Evolutionary conservation across 306 rosid species (phyloP).

Genomic region (Gynostemma pentaphyllum): DNA sequence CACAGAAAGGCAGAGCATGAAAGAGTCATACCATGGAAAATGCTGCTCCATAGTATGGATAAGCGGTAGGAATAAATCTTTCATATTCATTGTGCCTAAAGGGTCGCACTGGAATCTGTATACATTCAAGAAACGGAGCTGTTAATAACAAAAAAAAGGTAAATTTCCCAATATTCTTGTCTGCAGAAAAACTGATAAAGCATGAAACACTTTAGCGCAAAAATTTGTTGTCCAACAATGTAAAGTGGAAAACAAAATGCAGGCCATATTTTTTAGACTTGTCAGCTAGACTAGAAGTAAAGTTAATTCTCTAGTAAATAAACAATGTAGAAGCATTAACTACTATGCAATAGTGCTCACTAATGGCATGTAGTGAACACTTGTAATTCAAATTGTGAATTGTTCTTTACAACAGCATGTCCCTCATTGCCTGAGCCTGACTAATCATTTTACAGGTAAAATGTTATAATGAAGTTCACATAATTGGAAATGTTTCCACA

Average conservation of each 20-base stretch:
- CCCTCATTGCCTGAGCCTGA: neutral
- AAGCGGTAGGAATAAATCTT: conserved; percentile 90
- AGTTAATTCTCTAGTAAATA: too few relatives aligned
- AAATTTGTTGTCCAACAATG: neutral
- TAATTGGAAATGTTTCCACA: neutral
- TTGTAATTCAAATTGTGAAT: neutral
- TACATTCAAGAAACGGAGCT: conserved; percentile 7
- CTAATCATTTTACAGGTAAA: too few relatives aligned
- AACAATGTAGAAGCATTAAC: neutral
- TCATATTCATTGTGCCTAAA: conserved; percentile 91
- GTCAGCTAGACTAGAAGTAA: neutral
- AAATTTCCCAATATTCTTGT: neutral
- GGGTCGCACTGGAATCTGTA: conserved; percentile 97
- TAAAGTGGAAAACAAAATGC: neutral
- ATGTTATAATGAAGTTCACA: neutral
- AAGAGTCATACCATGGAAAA: conserved; percentile 65
- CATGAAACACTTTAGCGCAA: neutral
- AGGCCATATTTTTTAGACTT: neutral
- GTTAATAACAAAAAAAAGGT: neutral
- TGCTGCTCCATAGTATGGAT: conserved; percentile 87
- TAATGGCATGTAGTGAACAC: neutral
- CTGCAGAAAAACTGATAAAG: neutral
- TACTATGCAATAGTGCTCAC: neutral
- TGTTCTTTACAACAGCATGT: neutral
- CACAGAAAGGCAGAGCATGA: neutral